Percentiles rank a stretch among this genome's conserved stretches.
phyloP scores from a whole-genome alignment of 2,329 filamentous ascomycete genomes.

The Diaporthe nobilis region DNA sequence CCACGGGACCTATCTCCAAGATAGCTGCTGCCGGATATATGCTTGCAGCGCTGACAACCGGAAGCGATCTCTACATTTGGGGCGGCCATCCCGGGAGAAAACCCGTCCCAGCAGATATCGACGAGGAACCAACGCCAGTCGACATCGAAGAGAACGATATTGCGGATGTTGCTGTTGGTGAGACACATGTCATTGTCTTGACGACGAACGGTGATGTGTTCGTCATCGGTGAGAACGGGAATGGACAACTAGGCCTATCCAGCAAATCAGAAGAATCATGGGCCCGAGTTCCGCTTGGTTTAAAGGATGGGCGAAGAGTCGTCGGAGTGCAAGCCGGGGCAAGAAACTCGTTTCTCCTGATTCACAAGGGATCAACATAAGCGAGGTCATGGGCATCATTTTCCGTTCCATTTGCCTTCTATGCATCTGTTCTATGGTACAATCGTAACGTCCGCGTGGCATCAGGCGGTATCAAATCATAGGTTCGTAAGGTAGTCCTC shows the following conservation, averaged over 20 bases:
- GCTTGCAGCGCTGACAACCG: slow-evolving; percentile 69
- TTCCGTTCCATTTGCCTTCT: slow-evolving; percentile 47
- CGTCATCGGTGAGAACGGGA: slow-evolving; percentile 68
- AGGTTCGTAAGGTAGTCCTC: slow-evolving; percentile 99
- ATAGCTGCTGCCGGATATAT: slow-evolving; percentile 71
- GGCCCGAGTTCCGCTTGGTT: slow-evolving; percentile 52
- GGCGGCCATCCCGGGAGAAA: slow-evolving; percentile 59
- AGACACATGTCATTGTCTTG: slow-evolving; percentile 70
- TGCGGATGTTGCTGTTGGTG: slow-evolving; percentile 70
- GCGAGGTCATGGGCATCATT: slow-evolving; percentile 37
- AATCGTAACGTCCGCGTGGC: slow-evolving; percentile 47
- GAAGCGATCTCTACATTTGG: slow-evolving; percentile 74
- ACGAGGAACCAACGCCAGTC: slow-evolving; percentile 57
- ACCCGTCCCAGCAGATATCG: slow-evolving; percentile 50
- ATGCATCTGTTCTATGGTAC: slow-evolving; percentile 56
- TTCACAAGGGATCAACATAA: slow-evolving; percentile 43
- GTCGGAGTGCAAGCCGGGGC: slow-evolving; percentile 64
- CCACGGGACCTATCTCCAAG: slow-evolving; percentile 64
- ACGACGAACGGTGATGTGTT: slow-evolving; percentile 65
- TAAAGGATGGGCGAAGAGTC: slow-evolving; percentile 48
- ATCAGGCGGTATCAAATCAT: slow-evolving; percentile 64
- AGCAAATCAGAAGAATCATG: slow-evolving; percentile 49
- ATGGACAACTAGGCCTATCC: slow-evolving; percentile 71
- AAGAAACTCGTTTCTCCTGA: slow-evolving; percentile 64
- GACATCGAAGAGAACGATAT: slow-evolving; percentile 66